phyloP scores from a whole-genome alignment of 495 filamentous ascomycete genomes.

The Penicillium alfredii region DNA sequence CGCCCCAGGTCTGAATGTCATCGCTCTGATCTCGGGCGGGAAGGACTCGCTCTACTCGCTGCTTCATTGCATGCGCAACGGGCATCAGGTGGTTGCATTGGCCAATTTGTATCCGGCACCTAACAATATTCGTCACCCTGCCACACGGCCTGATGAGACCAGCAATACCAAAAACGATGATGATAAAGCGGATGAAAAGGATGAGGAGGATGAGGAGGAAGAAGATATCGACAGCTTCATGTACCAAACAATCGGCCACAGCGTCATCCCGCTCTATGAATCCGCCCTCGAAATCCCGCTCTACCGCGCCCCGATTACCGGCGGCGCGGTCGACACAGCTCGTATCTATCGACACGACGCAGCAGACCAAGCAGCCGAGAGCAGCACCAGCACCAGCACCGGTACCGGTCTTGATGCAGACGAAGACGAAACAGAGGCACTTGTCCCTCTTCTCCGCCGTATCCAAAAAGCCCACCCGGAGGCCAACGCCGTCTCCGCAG shows the following conservation, averaged over 20 bases:
- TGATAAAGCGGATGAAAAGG: too few relatives aligned
- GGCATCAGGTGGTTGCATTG: constrained; percentile 78
- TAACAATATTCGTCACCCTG: neutral
- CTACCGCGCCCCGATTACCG: constrained; percentile 68
- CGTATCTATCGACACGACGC: constrained; percentile 24
- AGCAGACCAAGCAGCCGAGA: constrained; percentile 12
- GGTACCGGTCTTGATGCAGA: too few relatives aligned
- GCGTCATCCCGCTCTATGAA: constrained; percentile 78
- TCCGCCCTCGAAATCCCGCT: constrained; percentile 70
- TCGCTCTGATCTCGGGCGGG: constrained; percentile 89
- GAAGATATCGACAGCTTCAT: constrained; percentile 92
- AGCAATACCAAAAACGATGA: too few relatives aligned
- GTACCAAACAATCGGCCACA: constrained; percentile 96
- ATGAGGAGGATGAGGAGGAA: constrained; percentile 34
- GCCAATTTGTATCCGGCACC: constrained; percentile 73
- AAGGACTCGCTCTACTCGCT: constrained; percentile 95
- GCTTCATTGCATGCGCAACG: constrained; percentile 80
- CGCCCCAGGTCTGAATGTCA: constrained; percentile 58
- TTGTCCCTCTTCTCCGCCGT: constrained; percentile 63
- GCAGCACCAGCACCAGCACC: neutral
- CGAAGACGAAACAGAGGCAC: constrained; percentile 80
- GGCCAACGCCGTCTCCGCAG: constrained; percentile 78
- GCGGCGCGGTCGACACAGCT: constrained; percentile 54
- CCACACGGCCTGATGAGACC: neutral
- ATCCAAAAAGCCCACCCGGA: constrained; percentile 62